phyloP scores from a whole-genome alignment of 768 basidiomycete genomes.

The Russula sp. region DNA sequence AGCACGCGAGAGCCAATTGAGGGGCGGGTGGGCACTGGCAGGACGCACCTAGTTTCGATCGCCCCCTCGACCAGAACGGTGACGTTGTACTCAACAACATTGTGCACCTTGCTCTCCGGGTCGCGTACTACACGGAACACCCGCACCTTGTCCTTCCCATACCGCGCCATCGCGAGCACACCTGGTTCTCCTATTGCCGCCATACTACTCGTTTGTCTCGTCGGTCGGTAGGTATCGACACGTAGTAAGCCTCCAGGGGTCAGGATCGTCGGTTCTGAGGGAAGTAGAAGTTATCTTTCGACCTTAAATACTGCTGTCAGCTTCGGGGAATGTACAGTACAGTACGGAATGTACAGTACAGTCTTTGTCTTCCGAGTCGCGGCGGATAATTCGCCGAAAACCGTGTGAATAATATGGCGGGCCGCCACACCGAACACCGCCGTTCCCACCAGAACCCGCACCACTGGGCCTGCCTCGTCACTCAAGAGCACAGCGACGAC shows the following conservation, averaged over 20 bases:
- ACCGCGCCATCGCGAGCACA: conserved; percentile 48
- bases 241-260: too few species aligned
- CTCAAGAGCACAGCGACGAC: not conserved
- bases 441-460: not conserved
- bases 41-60: conserved; percentile 59
- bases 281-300: too few species aligned
- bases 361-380: too few species aligned
- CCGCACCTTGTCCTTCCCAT: conserved; percentile 86
- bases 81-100: conserved; percentile 82
- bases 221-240: too few species aligned
- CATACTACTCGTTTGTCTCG: not conserved
- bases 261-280: too few species aligned
- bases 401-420: not conserved
- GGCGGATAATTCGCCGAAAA: not conserved
- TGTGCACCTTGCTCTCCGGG: conserved; percentile 48
- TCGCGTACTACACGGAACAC: conserved; percentile 78
- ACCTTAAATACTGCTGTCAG: too few species aligned
- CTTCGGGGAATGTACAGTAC: too few species aligned
- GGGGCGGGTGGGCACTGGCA: not conserved
- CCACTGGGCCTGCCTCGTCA: not conserved
- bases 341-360: too few species aligned
- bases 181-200: not conserved
- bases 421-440: not conserved
- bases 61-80: conserved; percentile 76
- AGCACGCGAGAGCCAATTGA: not conserved